Evolutionary conservation across 495 filamentous ascomycete species (phyloP), one percentile per base, ranked within the genome.

Genomic region (Evernia prunastri): DNA sequence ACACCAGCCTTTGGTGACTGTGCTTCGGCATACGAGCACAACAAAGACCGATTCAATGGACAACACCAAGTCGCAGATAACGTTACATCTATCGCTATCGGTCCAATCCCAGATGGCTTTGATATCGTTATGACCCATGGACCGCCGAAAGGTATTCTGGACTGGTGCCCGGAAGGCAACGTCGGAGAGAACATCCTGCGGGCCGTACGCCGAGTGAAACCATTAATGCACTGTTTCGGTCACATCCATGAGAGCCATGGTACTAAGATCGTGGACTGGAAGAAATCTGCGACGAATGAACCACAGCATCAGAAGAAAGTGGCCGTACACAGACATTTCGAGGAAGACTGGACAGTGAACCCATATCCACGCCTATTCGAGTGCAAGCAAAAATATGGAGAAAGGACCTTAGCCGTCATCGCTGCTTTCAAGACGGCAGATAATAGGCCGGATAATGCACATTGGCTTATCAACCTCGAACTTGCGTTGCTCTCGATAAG

Each of bases 81-180:
- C 23, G 36, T 70, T 56, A 63, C 47, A 37, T 73, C 68, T 29
- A 76, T 78, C 27, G 77, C 78, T 1, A 72, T 59, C 20, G 77
- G 78, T 37, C 82, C 82, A 3, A 74, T 82, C 67, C 87, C 79
- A 0, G 66, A 70, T 66, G 70, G 64, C 1, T 73, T 87, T 17
- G 86, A 92, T 66, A 78, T 92, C 4, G 78, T 86, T 49, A 80
- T 92, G 65, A 91, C 89, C 0, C 89, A 94, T 67, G 87, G 89
- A 4, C 90, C 90, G 11, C 88, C 90, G 0, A 67, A 75, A 6
- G 78, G 78, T 0, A 73, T 87, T 3, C 72, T 87, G 6, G 89
- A 91, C 67, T 33, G 64, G 13, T 70, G 74, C 71, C 0, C 51
- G 12, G 3, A 23, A 56, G 36, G 51, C 12, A 69, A 75, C 53